Evolutionary conservation across 768 basidiomycete species (phyloP).

Genomic region (Hericium coralloides): DNA sequence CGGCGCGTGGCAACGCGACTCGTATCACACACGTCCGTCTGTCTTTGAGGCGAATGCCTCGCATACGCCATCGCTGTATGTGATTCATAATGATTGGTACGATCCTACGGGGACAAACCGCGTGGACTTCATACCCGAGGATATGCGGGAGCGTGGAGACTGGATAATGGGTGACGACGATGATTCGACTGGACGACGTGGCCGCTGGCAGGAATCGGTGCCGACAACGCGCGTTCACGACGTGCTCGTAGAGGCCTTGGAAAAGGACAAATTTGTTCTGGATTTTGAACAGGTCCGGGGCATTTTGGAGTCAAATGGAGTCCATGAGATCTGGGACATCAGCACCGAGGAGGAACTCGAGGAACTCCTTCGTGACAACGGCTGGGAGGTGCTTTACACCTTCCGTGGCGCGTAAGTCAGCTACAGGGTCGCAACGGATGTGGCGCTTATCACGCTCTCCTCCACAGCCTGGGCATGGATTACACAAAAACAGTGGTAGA

Average conservation of each 20-base stretch:
- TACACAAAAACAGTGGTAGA: constrained; percentile 32
- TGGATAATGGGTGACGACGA: constrained; percentile 17
- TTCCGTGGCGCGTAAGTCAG: constrained; percentile 31
- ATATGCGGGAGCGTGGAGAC: constrained; percentile 24
- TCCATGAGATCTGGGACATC: constrained; percentile 3
- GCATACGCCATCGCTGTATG: constrained; percentile 20
- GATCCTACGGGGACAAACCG: constrained; percentile 28
- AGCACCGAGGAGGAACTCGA: constrained; percentile 23
- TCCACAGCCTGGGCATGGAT: constrained; percentile 32
- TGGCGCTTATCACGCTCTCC: background rate
- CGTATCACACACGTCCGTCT: constrained; percentile 24
- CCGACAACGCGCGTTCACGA: constrained; percentile 1
- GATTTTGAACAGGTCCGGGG: constrained; percentile 1
- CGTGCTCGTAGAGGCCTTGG: background rate
- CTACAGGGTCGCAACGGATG: background rate
- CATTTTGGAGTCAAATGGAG: background rate
- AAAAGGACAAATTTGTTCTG: background rate
- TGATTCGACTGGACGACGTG: constrained; percentile 6
- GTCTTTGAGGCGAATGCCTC: constrained; percentile 16
- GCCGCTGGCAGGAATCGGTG: constrained; percentile 2
- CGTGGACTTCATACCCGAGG: constrained; percentile 27
- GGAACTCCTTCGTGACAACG: constrained; percentile 26
- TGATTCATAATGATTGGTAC: constrained; percentile 32
- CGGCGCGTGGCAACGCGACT: constrained; percentile 29
- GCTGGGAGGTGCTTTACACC: constrained; percentile 33